Evolutionary conservation across 2,329 filamentous ascomycete species (phyloP).

Genomic region (Aspergillus ochraceus): DNA sequence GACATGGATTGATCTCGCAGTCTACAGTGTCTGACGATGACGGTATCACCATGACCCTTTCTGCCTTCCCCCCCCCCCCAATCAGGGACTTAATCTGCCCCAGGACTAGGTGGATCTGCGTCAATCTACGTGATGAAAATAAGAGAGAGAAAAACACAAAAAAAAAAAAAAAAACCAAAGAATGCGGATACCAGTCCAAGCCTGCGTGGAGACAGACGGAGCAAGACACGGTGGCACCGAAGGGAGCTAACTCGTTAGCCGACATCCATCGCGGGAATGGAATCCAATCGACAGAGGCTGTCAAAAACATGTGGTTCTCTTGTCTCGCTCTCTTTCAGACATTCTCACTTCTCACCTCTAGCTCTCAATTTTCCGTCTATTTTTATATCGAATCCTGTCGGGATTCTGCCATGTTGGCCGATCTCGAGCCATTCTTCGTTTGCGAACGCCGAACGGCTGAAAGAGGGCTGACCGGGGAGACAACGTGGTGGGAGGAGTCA

Average conservation of each 20-base stretch:
- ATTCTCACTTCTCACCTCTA: neutral
- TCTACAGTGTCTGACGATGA: neutral
- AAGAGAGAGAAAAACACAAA: neutral
- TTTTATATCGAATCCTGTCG: neutral
- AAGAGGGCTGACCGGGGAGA: neutral
- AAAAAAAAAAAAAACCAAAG: too few relatives aligned
- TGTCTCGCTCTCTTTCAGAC: neutral
- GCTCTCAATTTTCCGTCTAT: neutral
- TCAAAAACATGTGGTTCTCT: neutral
- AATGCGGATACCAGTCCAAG: too few relatives aligned
- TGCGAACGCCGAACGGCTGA: too few relatives aligned
- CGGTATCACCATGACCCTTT: neutral
- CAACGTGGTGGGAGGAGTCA: neutral
- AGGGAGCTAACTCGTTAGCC: neutral
- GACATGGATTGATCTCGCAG: too few relatives aligned
- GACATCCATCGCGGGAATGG: neutral
- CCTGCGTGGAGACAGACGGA: neutral
- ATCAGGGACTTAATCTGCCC: neutral
- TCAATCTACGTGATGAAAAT: neutral
- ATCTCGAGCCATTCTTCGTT: too few relatives aligned
- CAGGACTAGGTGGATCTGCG: neutral
- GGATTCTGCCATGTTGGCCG: too few relatives aligned
- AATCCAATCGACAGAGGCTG: neutral
- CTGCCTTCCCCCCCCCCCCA: neutral
- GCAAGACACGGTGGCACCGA: neutral